Base-by-base conservation (phyloP, 1,139 yeast species). In the Blastobotrys arbuscula region DNA sequence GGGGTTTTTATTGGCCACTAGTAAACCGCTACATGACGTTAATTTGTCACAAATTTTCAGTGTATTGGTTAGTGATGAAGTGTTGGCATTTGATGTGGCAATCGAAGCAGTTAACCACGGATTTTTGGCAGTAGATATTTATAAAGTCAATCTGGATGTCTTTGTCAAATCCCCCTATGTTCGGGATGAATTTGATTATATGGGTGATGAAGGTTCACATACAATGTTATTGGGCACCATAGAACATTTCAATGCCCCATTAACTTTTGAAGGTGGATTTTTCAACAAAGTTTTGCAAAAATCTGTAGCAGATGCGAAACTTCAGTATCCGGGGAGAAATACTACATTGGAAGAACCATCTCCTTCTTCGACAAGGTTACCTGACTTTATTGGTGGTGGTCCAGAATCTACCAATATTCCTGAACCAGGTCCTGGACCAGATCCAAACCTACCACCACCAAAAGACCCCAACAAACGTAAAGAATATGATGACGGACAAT, bases 71-170 rank as follows among this genome's bases (percentile, higher is more conserved):
- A 82, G 95, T 52, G 82, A 83, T 56, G 96, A 89, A 60, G 97
- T 89, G 62, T 71, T 92, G 47, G 77, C 89, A 1, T 88, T 90
- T 68, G 88, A 84, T 63, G 70, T 90, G 55, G 77, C 79, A 2
- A 79, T 88, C 19, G 83, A 81, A 53, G 95, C 95, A 0, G 78
- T 82, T 56, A 92, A 92, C 63, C 97, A 97, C 0, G 96, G 97
- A 0, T 60, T 87, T 71, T 75, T 84, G 58, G 75, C 86, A 1
- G 79, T 90, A 3, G 73, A 74, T 6, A 73, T 90, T 2, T 73
- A 73, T 41, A 79, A 81, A 8, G 83, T 84, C 6, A 94, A 88
- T 58, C 65, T 92, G 42, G 97, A 90, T 63, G 74, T 92, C 2
- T 92, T 92, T 71, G 97, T 97, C 1, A 83, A 84, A 58, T 80